Base-by-base conservation (phyloP, 306 rosid species). In the Carpinus fangiana region DNA sequence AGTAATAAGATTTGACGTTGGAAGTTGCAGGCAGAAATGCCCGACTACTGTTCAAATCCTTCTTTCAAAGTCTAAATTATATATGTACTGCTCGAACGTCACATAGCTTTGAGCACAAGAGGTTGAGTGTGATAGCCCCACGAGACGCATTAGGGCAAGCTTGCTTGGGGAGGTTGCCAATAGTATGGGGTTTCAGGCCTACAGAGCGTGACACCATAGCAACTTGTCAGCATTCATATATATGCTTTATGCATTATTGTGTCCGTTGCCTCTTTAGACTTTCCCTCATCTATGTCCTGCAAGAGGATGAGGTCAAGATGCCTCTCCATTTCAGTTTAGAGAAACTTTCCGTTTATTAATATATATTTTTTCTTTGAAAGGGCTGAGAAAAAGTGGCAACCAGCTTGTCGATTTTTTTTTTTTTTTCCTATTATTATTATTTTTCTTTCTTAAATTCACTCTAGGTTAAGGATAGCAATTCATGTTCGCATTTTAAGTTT, bases 301-400 rank as follows among this genome's bases (percentile, higher is more conserved):
- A 73, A 17, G 20, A 1, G 41, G n/a, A 36, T 52, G 12, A 78
- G 73, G 87, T 87, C 88, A 82, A 85, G 60, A 62, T 75, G 61
- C 80, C 81, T 76, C 86, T 86, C 72, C 74, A 83, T 69, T 83
- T 67, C 80, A 78, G 68, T 75, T 81, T 48, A 65, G 76, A 65
- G 73, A 68, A 59, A 18, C 34, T 72, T 34, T 48, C 20, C 16
- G 3, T 41, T 70, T 34, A 43, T 46, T 48, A 14, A 31, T 28
- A 23, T 21, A 31, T 31, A 31, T 31, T 13, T 61, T 61, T 8
- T 12, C 23, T 23, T 43, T 9, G 21, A 13, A 13, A 16, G 20
- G n/a, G 34, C 14, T 36, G 4, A 51, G 57, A 20, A 76, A 76
- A 65, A 76, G 38, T 4, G 41, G 20, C 12, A 31, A 17, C 18